Percentiles rank a stretch among this genome's conserved stretches.
These are phyloP conservation scores for Bipolaris oryzae DNA, from an alignment of 2,329 filamentous ascomycete genomes.

Conservation along the genomic window DNA sequence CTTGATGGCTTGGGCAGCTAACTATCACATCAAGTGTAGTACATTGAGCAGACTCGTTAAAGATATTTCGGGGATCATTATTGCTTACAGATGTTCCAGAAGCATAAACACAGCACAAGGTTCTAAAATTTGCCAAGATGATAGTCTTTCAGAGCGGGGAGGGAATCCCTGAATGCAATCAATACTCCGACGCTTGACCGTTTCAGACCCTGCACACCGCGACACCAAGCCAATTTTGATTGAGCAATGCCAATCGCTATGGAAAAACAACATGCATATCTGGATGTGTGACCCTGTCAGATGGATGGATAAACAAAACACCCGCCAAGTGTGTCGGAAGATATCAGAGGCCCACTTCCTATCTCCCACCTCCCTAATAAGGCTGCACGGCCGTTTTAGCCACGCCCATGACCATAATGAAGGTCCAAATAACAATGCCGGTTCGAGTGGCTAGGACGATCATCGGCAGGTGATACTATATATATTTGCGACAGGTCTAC, in stretches of 20 bases:
- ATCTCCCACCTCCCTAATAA: slow-evolving; percentile 6
- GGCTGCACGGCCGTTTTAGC: neutral
- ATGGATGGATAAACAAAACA: neutral
- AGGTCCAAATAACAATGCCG: neutral
- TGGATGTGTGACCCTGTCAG: neutral
- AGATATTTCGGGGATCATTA: too few relatives aligned
- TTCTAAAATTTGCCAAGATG: neutral
- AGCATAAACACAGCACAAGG: too few relatives aligned
- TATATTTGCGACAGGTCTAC: neutral
- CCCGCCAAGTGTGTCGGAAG: neutral
- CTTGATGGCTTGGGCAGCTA: too few relatives aligned
- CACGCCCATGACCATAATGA: neutral
- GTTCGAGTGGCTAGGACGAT: neutral
- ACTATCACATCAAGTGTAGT: too few relatives aligned
- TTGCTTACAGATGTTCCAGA: too few relatives aligned
- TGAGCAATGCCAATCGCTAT: neutral
- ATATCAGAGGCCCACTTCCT: neutral
- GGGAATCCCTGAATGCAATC: slow-evolving; percentile 7
- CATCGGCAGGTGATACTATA: neutral
- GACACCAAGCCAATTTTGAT: slow-evolving; percentile 16
- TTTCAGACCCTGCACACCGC: slow-evolving; percentile 13
- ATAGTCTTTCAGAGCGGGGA: slow-evolving; percentile 12
- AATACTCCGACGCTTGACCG: slow-evolving; percentile 16
- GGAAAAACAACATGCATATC: slow-evolving; percentile 3
- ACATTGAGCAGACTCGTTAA: too few relatives aligned